Percentiles rank a stretch among this genome's conserved stretches.
phyloP scores from a whole-genome alignment of 306 rosid genomes.

The Dryas drummondii region DNA sequence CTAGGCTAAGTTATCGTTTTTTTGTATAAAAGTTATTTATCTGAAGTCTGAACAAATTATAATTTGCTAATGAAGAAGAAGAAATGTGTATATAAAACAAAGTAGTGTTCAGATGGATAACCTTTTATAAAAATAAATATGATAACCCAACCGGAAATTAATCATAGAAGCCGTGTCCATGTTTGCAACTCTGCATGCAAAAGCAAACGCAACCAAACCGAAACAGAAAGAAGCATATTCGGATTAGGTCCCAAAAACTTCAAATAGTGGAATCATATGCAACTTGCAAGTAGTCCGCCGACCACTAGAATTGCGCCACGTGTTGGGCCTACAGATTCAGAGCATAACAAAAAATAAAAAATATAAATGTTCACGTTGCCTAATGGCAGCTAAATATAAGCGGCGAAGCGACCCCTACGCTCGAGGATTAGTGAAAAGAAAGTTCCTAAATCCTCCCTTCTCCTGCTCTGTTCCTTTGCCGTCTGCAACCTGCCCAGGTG shows the following conservation, averaged over 20 bases:
- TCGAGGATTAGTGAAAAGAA: constrained; percentile 4
- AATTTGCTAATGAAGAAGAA: too few relatives aligned
- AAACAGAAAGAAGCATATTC: neutral
- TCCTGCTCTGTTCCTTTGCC: neutral
- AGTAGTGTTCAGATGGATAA: too few relatives aligned
- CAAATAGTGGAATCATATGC: neutral
- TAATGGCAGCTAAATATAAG: constrained; percentile 3
- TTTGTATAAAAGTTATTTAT: too few relatives aligned
- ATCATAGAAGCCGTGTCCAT: neutral
- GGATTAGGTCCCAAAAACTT: neutral
- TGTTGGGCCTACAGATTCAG: neutral
- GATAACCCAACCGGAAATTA: too few relatives aligned
- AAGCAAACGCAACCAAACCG: neutral
- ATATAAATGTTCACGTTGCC: too few relatives aligned
- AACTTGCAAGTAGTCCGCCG: neutral
- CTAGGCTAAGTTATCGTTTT: too few relatives aligned
- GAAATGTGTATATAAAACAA: too few relatives aligned
- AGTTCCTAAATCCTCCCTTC: neutral
- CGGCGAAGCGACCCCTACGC: constrained; percentile 25
- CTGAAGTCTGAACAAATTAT: too few relatives aligned
- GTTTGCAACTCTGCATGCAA: neutral
- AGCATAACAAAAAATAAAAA: neutral
- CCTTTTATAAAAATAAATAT: too few relatives aligned
- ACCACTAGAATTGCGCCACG: constrained; percentile 18
- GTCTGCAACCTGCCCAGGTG: constrained; percentile 41